These are phyloP conservation scores for Prunus yedoensis DNA, from an alignment of 331 rosid genomes.

Conservation along the genomic window DNA sequence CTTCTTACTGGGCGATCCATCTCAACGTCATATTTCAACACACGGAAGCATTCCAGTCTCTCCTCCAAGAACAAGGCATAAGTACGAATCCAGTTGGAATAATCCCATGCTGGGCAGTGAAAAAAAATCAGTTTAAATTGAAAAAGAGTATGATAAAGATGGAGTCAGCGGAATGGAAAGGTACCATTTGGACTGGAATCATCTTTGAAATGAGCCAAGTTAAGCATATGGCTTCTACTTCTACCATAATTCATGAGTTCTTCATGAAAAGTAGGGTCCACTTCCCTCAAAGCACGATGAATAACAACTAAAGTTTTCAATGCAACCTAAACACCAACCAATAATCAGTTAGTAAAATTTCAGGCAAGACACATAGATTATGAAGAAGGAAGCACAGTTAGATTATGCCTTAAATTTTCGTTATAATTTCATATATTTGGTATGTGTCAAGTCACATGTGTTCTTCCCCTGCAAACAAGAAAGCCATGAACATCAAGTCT, in stretches of 20 bases:
- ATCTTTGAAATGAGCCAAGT: constrained; percentile 94
- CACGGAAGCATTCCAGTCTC: constrained; percentile 95
- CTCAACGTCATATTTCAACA: constrained; percentile 86
- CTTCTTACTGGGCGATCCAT: constrained; percentile 83
- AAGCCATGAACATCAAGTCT: background rate
- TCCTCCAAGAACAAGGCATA: constrained; percentile 99
- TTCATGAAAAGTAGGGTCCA: constrained; percentile 97
- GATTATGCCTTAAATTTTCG: background rate
- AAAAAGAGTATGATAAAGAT: background rate
- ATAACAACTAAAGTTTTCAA: constrained; percentile 86
- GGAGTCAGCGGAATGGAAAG: constrained; percentile 5
- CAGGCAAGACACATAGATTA: constrained; percentile 8
- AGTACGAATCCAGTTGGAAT: constrained; percentile 91
- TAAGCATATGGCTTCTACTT: constrained; percentile 98
- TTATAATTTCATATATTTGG: background rate
- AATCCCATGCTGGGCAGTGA: constrained; percentile 85
- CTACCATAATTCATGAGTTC: constrained; percentile 95
- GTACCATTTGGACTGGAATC: constrained; percentile 98
- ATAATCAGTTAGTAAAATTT: constrained; percentile 31
- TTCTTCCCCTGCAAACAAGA: background rate
- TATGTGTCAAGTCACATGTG: background rate
- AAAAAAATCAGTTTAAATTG: constrained; percentile 9
- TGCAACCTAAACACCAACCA: constrained; percentile 68
- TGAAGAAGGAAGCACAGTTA: background rate
- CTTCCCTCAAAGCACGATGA: constrained; percentile 99